Conservation (phyloP, 2,329 filamentous ascomycete genomes). For the Ambrosiella beaveri region DNA sequence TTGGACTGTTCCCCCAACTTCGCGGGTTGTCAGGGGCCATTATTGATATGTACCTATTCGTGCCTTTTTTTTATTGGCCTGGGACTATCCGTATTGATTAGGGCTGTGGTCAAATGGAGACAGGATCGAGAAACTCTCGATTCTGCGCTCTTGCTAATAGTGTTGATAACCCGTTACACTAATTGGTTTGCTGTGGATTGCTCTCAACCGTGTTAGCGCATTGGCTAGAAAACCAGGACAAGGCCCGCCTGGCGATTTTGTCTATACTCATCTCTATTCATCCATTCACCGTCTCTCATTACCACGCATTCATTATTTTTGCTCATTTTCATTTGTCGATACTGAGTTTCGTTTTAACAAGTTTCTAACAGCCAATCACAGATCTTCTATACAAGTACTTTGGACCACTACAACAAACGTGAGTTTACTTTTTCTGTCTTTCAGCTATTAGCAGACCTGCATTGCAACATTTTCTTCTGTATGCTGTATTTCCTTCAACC, state of each 20-base stretch:
- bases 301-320: not conserved
- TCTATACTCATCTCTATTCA: not conserved
- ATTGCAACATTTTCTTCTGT: no score
- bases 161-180: not conserved
- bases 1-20: not conserved
- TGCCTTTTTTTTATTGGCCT: not conserved
- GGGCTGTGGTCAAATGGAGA: not conserved
- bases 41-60: not conserved
- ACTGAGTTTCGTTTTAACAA: not conserved
- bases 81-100: not conserved
- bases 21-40: not conserved
- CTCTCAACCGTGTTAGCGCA: slow-evolving; percentile 3
- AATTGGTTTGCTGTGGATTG: not conserved
- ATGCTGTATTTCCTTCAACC: no score
- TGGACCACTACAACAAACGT: no score
- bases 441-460: no score
- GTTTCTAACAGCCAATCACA: not conserved
- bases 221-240: slow-evolving; percentile 4
- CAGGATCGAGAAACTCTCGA: not conserved
- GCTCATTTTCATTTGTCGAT: not conserved
- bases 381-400: no score
- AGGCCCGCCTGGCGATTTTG: not conserved
- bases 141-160: not conserved
- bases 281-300: not conserved
- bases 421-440: not conserved